These are phyloP conservation scores for Cucurbita ficifolia DNA, from an alignment of 306 rosid species.

Conservation along the genomic window DNA sequence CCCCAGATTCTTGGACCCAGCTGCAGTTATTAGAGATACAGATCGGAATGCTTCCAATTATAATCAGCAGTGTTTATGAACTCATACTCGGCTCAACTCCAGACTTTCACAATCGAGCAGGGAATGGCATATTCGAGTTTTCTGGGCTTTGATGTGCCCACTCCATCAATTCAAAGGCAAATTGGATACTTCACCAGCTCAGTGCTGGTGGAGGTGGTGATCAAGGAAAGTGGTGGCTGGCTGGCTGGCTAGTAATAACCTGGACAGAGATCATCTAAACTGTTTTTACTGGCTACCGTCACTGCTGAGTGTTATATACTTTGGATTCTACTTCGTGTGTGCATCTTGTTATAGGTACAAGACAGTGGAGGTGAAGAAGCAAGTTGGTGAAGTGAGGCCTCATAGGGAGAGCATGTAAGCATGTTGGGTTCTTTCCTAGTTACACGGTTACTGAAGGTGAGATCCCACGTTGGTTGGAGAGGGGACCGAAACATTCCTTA, in stretches of 20 bases:
- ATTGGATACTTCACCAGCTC: conserved; percentile 31
- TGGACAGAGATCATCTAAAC: background rate
- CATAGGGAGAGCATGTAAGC: background rate
- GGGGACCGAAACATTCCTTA: too few species aligned
- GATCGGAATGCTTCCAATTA: background rate
- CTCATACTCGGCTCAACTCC: background rate
- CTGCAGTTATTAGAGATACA: background rate
- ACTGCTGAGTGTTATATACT: background rate
- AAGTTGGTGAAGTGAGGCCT: conserved; percentile 8
- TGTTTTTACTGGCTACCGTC: background rate
- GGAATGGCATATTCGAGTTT: background rate
- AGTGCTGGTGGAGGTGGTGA: conserved; percentile 47
- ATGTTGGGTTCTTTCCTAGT: background rate
- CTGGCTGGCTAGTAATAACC: background rate
- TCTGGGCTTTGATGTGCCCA: background rate
- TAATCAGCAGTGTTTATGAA: background rate
- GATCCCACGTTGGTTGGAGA: too few species aligned
- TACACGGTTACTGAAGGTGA: background rate
- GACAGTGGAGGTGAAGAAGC: conserved; percentile 7
- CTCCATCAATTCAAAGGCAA: background rate
- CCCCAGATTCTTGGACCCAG: background rate
- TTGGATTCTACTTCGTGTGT: too few species aligned
- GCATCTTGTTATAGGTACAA: background rate
- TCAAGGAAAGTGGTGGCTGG: conserved; percentile 24
- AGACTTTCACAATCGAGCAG: background rate